phyloP scores from a whole-genome alignment of 2,329 filamentous ascomycete species.

The Verticillium tricorpus region DNA sequence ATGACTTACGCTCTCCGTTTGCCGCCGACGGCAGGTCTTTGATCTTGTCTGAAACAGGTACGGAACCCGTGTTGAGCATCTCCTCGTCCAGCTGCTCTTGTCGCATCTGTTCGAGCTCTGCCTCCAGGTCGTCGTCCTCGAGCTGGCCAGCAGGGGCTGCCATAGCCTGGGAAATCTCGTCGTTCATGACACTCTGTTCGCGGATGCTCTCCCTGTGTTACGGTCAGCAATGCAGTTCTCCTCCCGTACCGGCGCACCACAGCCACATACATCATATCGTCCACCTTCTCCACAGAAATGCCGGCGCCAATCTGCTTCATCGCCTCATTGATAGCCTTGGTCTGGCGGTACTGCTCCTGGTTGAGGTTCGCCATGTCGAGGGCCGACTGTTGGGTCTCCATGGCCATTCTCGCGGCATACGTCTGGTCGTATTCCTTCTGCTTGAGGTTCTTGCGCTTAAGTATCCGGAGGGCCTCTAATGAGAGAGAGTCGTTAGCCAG shows the following conservation, averaged over 20 bases:
- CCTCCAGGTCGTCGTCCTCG: conserved; percentile 79
- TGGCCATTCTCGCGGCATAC: conserved; percentile 78
- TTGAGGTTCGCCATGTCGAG: conserved; percentile 99
- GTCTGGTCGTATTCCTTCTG: conserved; percentile 92
- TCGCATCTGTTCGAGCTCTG: conserved; percentile 80
- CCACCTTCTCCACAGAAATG: conserved; percentile 90
- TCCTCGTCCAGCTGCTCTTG: conserved; percentile 90
- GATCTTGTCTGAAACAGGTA: conserved; percentile 76
- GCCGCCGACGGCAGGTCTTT: conserved; percentile 71
- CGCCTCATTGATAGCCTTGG: conserved; percentile 84
- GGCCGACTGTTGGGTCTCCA: conserved; percentile 92
- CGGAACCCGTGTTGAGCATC: conserved; percentile 83
- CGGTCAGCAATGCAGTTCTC: not conserved
- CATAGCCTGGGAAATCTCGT: conserved; percentile 87
- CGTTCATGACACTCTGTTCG: conserved; percentile 87
- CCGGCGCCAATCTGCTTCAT: conserved; percentile 93
- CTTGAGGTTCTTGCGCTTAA: conserved; percentile 91
- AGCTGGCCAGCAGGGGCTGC: conserved; percentile 63
- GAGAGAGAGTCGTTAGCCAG: not conserved
- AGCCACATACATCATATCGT: conserved; percentile 78
- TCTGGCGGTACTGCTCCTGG: conserved; percentile 88
- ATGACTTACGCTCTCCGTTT: conserved; percentile 67
- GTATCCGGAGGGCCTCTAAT: conserved; percentile 65
- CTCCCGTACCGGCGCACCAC: not conserved
- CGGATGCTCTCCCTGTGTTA: conserved; percentile 73